Base-by-base conservation (phyloP, 805 yeast genomes). In the Debaryomyces maramus region DNA sequence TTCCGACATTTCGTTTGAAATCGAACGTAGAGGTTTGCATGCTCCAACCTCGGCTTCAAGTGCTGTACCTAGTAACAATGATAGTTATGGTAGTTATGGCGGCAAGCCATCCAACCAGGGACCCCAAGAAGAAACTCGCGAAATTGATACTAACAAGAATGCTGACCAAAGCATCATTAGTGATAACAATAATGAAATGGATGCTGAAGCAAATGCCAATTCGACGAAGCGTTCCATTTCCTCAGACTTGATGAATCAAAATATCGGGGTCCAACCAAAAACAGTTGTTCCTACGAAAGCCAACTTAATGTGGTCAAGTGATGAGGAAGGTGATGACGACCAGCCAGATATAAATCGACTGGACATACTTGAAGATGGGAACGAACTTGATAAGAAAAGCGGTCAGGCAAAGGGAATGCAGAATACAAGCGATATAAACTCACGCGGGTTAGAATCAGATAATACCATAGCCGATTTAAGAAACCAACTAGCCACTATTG, bases 251-350 rank as follows among this genome's bases (percentile, higher is more conserved):
- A 39, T 38, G 8, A 48, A 44, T 36, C 53, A 53, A 40, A 45
- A 64, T 19, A 61, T 68, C 19, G 75, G 82, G 1, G 58, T 79
- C 11, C 87, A 80, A 46, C 61, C 85, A 9, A 76, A 85, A 5
- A 80, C 83, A 3, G 83, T 91, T 3, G 79, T 85, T n/a, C 97
- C 97, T 0, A 77, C 84, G 19, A 88, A 85, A 58, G 87, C 96
- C 0, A 80, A 83, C 31, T 72, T 91, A 57, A 82, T 90, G 3
- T 93, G 96, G 89, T 84, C 91, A 11, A 84, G 89, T 39, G 95
- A 85, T 48, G 95, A 85, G 45, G 93, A 83, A 34, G 77, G 70
- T 1, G 73, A 61, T 6, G 63, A 55, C 1, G 28, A 24, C 11
- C 28, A 24, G 13, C 28, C 28, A 58, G 39, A 18, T 33, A 33